Conservation (phyloP, 169 alveolate species). For the Plasmodium blacklocki region DNA sequence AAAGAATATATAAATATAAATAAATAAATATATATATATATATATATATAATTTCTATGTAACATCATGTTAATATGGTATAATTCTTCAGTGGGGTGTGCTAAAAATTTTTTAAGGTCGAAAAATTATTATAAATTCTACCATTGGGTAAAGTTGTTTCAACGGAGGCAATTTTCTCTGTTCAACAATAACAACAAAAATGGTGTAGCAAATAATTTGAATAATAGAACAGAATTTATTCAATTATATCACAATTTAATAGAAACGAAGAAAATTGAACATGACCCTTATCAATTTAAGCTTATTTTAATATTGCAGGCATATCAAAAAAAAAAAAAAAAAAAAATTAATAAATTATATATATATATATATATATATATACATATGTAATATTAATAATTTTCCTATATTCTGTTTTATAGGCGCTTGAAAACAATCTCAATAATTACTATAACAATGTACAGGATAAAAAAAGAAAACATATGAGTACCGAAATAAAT, state of each 20-base stretch:
- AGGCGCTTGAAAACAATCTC: slow-evolving; percentile 68
- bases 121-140: slow-evolving; percentile 7
- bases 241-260: slow-evolving; percentile 37
- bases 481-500: slow-evolving; percentile 7
- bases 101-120: slow-evolving; percentile 21
- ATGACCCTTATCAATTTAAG: slow-evolving; percentile 66
- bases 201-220: background rate
- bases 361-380: slow-evolving; percentile 1
- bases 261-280: slow-evolving; percentile 53
- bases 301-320: slow-evolving; percentile 45
- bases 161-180: slow-evolving; percentile 41
- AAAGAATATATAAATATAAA: too few relatives aligned
- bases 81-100: slow-evolving; percentile 4
- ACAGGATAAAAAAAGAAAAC: too few relatives aligned
- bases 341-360: background rate
- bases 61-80: too few relatives aligned
- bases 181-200: slow-evolving; percentile 16
- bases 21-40: too few relatives aligned
- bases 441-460: slow-evolving; percentile 29
- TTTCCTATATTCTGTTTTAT: background rate
- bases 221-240: slow-evolving; percentile 25
- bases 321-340: background rate
- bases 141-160: slow-evolving; percentile 9
- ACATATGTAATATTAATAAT: background rate
- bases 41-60: too few relatives aligned